These are phyloP conservation scores for Ceratocystis huliohia DNA, from an alignment of 2,329 filamentous ascomycete genomes.

Conservation along the genomic window DNA sequence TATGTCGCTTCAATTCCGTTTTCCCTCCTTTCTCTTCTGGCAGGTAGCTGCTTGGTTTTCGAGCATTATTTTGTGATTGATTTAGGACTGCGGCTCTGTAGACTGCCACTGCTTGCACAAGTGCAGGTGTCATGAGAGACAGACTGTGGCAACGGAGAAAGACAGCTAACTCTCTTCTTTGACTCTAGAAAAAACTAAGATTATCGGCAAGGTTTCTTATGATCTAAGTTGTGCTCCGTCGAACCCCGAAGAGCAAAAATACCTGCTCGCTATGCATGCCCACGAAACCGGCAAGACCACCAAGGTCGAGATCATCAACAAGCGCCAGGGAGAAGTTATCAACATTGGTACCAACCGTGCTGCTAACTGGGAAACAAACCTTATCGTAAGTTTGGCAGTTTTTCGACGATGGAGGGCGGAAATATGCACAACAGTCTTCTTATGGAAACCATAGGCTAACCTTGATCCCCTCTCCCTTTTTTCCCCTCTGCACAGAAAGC, in stretches of 20 bases:
- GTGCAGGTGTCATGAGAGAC: background rate
- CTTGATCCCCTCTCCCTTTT: constrained; percentile 4
- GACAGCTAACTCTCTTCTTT: background rate
- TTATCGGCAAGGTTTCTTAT: constrained; percentile 59
- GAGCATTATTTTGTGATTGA: background rate
- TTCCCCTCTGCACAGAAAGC: constrained; percentile 36
- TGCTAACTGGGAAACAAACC: constrained; percentile 33
- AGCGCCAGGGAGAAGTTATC: constrained; percentile 25
- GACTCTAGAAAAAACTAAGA: constrained; percentile 57
- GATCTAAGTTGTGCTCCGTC: constrained; percentile 65
- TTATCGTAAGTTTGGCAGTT: constrained; percentile 42
- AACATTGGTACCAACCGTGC: constrained; percentile 24
- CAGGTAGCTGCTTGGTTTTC: no score
- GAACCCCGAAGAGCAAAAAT: constrained; percentile 56
- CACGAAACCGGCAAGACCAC: constrained; percentile 43
- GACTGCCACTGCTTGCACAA: background rate
- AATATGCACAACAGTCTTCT: background rate
- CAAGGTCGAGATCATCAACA: constrained; percentile 28
- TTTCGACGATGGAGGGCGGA: background rate
- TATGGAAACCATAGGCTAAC: constrained; percentile 21
- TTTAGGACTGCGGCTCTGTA: no score
- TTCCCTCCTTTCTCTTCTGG: background rate
- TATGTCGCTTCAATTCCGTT: constrained; percentile 7
- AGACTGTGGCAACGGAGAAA: background rate
- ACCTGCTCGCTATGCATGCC: constrained; percentile 47